These are phyloP conservation scores for Suillus cothurnatus DNA, from an alignment of 768 basidiomycete species.

Conservation along the genomic window DNA sequence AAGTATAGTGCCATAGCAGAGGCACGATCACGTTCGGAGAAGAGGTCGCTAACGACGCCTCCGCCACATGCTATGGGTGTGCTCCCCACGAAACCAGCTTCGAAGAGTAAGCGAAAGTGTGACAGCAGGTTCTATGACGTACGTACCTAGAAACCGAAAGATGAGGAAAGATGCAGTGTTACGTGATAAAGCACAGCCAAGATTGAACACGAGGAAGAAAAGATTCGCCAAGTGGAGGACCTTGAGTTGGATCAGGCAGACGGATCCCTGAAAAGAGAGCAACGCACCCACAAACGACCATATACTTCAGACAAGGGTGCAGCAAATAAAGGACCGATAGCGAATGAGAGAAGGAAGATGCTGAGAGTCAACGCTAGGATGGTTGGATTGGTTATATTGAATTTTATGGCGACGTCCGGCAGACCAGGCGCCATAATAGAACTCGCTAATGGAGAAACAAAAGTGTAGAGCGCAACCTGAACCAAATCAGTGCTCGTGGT, in stretches of 20 bases:
- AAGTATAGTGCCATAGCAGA: conserved; percentile 72
- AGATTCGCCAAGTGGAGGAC: neutral
- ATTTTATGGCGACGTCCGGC: neutral
- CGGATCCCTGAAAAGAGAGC: neutral
- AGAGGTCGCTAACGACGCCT: conserved; percentile 66
- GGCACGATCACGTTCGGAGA: conserved; percentile 59
- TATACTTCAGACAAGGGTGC: neutral
- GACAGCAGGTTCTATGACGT: conserved; percentile 21
- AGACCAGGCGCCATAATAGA: neutral
- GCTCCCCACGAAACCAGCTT: conserved; percentile 66
- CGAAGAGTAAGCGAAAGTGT: neutral
- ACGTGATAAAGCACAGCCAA: neutral
- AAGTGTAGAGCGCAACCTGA: neutral
- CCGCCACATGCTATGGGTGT: conserved; percentile 68
- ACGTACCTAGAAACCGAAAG: conserved; percentile 72
- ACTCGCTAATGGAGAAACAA: neutral
- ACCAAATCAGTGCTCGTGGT: neutral
- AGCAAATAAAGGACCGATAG: neutral
- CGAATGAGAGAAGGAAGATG: neutral
- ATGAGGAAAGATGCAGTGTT: conserved; percentile 47
- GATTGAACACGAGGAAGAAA: neutral
- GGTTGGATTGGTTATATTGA: neutral
- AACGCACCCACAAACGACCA: conserved; percentile 28
- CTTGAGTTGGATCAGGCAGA: neutral
- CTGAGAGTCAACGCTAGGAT: neutral